phyloP scores from a whole-genome alignment of 352 stramenopile genomes.

The Phytophthora palmivora region DNA sequence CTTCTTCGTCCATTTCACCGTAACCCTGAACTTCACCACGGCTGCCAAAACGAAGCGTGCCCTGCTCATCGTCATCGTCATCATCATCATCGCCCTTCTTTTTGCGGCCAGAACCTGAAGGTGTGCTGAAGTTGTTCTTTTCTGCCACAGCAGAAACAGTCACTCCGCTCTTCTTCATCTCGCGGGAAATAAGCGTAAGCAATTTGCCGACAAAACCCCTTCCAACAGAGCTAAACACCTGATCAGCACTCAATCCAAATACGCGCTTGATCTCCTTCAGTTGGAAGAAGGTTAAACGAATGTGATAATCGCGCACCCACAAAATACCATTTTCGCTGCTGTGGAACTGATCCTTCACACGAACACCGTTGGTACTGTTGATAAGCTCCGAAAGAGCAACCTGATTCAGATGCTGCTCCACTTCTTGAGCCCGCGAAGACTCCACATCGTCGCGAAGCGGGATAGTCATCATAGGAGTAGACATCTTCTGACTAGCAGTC shows the following conservation, averaged over 20 bases:
- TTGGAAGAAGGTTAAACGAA: slow-evolving; percentile 95
- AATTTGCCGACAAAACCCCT: slow-evolving; percentile 93
- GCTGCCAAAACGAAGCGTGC: slow-evolving; percentile 84
- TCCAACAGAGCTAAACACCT: slow-evolving; percentile 91
- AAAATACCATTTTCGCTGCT: slow-evolving; percentile 89
- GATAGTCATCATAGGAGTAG: slow-evolving; percentile 99
- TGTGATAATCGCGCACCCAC: slow-evolving; percentile 98
- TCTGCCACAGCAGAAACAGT: slow-evolving; percentile 60
- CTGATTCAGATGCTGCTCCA: slow-evolving; percentile 92
- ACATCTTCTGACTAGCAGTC: slow-evolving; percentile 97
- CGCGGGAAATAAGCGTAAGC: slow-evolving; percentile 93
- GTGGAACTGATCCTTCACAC: slow-evolving; percentile 92
- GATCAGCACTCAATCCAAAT: slow-evolving; percentile 95
- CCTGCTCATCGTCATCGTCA: slow-evolving; percentile 91
- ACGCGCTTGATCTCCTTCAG: slow-evolving; percentile 95
- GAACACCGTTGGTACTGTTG: slow-evolving; percentile 91
- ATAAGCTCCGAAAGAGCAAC: slow-evolving; percentile 95
- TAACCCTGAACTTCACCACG: slow-evolving; percentile 87
- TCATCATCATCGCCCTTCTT: slow-evolving; percentile 73
- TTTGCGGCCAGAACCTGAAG: slow-evolving; percentile 41
- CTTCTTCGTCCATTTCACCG: slow-evolving; percentile 95
- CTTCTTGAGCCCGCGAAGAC: slow-evolving; percentile 64
- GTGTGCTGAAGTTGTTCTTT: slow-evolving; percentile 49
- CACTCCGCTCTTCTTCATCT: slow-evolving; percentile 92
- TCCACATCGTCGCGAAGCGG: slow-evolving; percentile 82